Evolutionary conservation across 371 early-diverging fungal genomes (phyloP), one percentile per base, ranked within the genome.

Genomic region (Catenaria anguillulae): DNA sequence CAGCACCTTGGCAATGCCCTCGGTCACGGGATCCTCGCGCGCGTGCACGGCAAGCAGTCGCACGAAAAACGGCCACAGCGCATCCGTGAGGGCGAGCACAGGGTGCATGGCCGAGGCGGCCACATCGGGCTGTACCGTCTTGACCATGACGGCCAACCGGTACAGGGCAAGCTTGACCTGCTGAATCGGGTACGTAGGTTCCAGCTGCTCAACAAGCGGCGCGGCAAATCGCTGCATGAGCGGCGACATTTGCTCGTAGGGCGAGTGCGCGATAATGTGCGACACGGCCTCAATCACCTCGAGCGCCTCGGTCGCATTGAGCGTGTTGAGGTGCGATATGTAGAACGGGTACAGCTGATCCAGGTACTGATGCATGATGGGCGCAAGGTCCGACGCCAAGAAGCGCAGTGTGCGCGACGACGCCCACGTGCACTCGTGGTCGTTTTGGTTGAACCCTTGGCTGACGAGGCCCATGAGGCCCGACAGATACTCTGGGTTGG

Each of bases 231-330:
- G 72, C 60, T 87, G 83, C 56, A 97, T 72, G 0, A 87, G 86
- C 46, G 79, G 72, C 10, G 79, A 66, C 8, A 86, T 67, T 59
- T 83, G 75, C 0, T 71, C 71, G 13, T 74, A 68, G 15, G 90
- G 88, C 31, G 92, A 77, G 2, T 81, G 85, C 2, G 81, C 81
- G 36, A 95, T 74, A 12, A 95, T 86, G 62, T 90, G 86, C 0
- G 93, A 86, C 6, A 97, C 81, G 1, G 90, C 96, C 65, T 87
- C 87, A 0, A 92, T 86, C 4, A 97, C 79, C 43, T 94, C 92
- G 17, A 79, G 58, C 8, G 83, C 71, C 64, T 97, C 96, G 56
- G 70, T 68, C 21, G 75, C 79, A n/a, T 79, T 77, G 23, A 93
- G 68, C 33, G 75, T 75, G 36, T 77, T 79, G 21, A 79, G 73